These are phyloP conservation scores for Phytophthora pinifolia DNA, from an alignment of 352 stramenopile genomes.

Conservation along the genomic window DNA sequence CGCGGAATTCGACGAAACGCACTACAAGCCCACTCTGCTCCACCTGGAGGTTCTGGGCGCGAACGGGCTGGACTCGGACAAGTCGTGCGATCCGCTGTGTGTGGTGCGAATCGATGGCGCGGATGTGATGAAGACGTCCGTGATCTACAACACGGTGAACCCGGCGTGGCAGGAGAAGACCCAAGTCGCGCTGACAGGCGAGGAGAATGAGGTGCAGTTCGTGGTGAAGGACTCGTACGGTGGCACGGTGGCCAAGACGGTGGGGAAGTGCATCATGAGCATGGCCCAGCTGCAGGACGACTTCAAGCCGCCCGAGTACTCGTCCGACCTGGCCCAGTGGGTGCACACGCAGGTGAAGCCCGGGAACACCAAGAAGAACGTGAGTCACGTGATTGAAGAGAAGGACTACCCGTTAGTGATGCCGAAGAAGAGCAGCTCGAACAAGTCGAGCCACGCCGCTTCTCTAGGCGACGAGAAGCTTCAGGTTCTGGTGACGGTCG, in stretches of 20 bases:
- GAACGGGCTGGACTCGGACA: conserved; percentile 68
- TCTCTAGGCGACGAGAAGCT: conserved; percentile 52
- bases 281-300: conserved; percentile 77
- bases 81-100: conserved; percentile 77
- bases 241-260: conserved; percentile 71
- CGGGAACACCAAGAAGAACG: conserved; percentile 79
- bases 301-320: conserved; percentile 72
- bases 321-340: conserved; percentile 78
- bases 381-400: conserved; percentile 73
- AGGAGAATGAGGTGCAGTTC: conserved; percentile 66
- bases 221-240: conserved; percentile 87
- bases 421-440: conserved; percentile 51
- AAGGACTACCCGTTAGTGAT: conserved; percentile 80
- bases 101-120: conserved; percentile 73
- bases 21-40: conserved; percentile 63
- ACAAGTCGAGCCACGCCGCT: conserved; percentile 24
- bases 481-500: conserved; percentile 74
- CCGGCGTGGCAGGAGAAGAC: conserved; percentile 80
- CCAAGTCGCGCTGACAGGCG: conserved; percentile 51
- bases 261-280: conserved; percentile 75
- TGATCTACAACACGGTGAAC: conserved; percentile 88
- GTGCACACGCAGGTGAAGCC: conserved; percentile 79
- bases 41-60: conserved; percentile 71
- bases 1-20: conserved; percentile 57
- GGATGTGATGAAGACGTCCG: conserved; percentile 64